Evolutionary conservation across 805 yeast species (phyloP), one percentile per base, ranked within the genome.

Genomic region (Saccharomycopsis lassenensis): DNA sequence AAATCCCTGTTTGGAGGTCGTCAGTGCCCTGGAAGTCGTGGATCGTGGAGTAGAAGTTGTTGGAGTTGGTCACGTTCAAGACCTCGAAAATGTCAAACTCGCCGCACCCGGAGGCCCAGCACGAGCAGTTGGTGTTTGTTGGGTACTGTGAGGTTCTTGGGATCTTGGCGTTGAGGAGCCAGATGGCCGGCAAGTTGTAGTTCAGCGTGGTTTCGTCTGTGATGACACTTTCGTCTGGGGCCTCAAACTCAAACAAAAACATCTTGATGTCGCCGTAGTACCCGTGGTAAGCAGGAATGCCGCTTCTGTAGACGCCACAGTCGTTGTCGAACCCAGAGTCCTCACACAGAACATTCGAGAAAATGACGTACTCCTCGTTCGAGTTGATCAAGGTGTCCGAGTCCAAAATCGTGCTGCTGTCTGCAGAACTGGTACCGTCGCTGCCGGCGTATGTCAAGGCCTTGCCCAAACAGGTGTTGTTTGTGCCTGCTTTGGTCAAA

Each of bases 41-140:
- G 53, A 80, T 59, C 5, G 87, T 77, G 14, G 85, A 64, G 57
- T 62, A 76, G 47, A 80, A 63, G 39, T 74, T 65, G 34, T 55
- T 55, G 18, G 69, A 54, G 45, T 71, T 71, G 11, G 84, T 72
- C 38, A 60, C 57, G 56, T 79, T 79, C 73, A 76, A 68, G 27
- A 74, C 75, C 59, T 80, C 89, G 52, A 79, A 79, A 46, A 77
- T 69, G 56, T 79, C 89, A 47, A 73, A 77, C 56, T 79, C 86
- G 53, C 87, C 86, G 57, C 86, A 77, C 7, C 87, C 89, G 20
- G 78, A 66, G 30, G 69, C 62, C 87, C 87, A 79, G 50, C 85
- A 75, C 5, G 85, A 77, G 55, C 86, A 79, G 51, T 71, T 73
- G 24, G 61, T 58, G 46, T 71, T 72, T 29, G 58, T 43, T 32